Evolutionary conservation across 768 basidiomycete genomes (phyloP).

Genomic region (Lactarius vividus): DNA sequence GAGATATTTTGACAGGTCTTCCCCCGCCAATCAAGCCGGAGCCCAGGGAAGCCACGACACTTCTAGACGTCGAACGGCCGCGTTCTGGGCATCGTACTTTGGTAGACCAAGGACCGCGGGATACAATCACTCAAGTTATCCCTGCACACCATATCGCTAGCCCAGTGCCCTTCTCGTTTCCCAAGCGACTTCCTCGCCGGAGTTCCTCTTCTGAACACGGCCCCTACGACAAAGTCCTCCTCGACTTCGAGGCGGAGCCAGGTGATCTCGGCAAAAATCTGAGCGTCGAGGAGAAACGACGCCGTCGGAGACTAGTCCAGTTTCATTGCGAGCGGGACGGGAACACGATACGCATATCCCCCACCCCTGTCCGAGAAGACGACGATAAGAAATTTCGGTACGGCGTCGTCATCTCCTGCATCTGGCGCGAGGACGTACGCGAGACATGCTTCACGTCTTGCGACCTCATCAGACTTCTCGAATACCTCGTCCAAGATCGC

Average conservation of each 20-base stretch:
- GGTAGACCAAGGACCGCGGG: not conserved
- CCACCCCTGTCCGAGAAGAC: conserved; percentile 65
- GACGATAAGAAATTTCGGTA: conserved; percentile 65
- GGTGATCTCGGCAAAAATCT: conserved; percentile 55
- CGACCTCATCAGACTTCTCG: conserved; percentile 91
- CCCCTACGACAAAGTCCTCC: conserved; percentile 49
- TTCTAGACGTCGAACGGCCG: not conserved
- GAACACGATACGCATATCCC: conserved; percentile 66
- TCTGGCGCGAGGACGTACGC: conserved; percentile 75
- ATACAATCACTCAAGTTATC: not conserved
- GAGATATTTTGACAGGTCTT: conserved; percentile 1
- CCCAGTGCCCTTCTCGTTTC: not conserved
- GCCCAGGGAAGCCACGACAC: not conserved
- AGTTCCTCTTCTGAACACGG: conserved; percentile 34
- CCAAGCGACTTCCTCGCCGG: conserved; percentile 25
- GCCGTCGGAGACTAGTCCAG: conserved; percentile 80
- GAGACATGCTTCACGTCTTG: conserved; percentile 91
- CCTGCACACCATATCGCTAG: not conserved
- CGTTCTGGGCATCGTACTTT: not conserved
- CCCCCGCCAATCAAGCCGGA: not conserved
- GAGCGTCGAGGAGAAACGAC: conserved; percentile 60
- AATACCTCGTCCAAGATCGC: conserved; percentile 67
- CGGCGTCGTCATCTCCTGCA: conserved; percentile 85
- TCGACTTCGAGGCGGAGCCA: conserved; percentile 60
- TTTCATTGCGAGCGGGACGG: conserved; percentile 81